Base-by-base conservation (phyloP, 2,329 filamentous ascomycete genomes). In the Pseudocercospora musae region DNA sequence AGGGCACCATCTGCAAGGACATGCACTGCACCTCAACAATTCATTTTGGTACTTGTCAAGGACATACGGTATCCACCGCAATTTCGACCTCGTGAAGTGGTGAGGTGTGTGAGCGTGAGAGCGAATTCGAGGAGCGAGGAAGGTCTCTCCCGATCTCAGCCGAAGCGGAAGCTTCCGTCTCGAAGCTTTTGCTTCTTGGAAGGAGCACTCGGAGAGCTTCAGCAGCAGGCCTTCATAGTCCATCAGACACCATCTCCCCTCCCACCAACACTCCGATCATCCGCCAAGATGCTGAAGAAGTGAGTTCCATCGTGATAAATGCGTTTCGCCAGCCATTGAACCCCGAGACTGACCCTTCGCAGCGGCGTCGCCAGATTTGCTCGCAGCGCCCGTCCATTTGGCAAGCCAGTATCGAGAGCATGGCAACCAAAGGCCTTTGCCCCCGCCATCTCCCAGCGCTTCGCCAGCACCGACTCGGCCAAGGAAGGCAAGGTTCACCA, bases 241-340 rank as follows among this genome's bases (percentile, higher is more conserved):
- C 23, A 20, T 25, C 44, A 48, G 18, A 29, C 20, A 52, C 23
- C 48, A 27, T 29, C 48, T 27, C 33, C 42, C 57, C 56, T 37
- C 31, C 42, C 57, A 55, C 37, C 60, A 59, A 50, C 58, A 59
- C 60, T 59, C 59, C 65, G 81, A 84, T 84, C 86, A 54, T 87
- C 86, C 83, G 80, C 80, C 84, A 90, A 85, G 87, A 91, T 91
- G 89, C 89, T 90, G 83, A 90, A 90, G 88, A 90, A 88, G 89
- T 91, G 81, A 81, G 87, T 85, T 74, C 60, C 55, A 66, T 60
- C 64, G 58, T 61, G 62, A 58, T 29, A 44, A 61, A 59, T 29
- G 65, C 64, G 68, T 66, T 58, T 63, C 60, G 60, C 70, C 75
- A 78, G 74, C 76, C 75, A 74, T 75, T 75, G 70, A 62, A 49